A percentile compares a stretch with the other conserved stretches of the same genome.
phyloP scores from a whole-genome alignment of 192 early-diverging fungal species.

The Coemansia sp. region DNA sequence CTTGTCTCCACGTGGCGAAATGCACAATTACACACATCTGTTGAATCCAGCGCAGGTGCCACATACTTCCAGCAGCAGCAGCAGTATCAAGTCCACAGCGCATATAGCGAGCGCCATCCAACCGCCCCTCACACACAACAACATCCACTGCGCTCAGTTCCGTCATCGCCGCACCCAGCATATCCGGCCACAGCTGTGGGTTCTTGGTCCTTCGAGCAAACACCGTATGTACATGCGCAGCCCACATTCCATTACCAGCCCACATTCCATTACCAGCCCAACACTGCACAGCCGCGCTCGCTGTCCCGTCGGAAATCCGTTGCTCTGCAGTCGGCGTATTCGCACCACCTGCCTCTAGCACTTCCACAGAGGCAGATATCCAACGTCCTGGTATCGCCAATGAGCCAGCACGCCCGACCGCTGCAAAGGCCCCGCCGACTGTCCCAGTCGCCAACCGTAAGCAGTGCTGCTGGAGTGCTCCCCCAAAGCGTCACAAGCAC shows the following conservation, averaged over 20 bases:
- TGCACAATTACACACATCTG: background rate
- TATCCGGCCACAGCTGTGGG: background rate
- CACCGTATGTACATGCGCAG: background rate
- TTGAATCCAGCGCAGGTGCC: background rate
- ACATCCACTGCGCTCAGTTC: background rate
- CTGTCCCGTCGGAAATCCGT: conserved; percentile 42
- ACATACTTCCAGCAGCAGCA: background rate
- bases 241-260: background rate
- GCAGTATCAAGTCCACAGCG: background rate
- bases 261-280: background rate
- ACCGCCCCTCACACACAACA: background rate
- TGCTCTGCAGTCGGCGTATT: conserved; percentile 42
- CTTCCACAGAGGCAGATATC: conserved; percentile 13
- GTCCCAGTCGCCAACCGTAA: background rate
- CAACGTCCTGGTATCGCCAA: background rate
- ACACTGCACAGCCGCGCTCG: conserved; percentile 14
- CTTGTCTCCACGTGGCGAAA: background rate
- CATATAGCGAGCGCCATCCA: background rate
- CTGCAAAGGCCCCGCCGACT: background rate
- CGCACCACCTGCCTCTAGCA: conserved; percentile 22
- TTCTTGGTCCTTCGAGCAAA: background rate
- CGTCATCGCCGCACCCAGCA: background rate
- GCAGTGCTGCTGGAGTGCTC: background rate
- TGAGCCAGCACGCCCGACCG: background rate
- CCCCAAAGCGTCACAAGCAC: conserved; percentile 32